Percentiles rank a stretch among this genome's conserved stretches.
phyloP scores from a whole-genome alignment of 139 green algal genomes.

The Penium margaritaceum region DNA sequence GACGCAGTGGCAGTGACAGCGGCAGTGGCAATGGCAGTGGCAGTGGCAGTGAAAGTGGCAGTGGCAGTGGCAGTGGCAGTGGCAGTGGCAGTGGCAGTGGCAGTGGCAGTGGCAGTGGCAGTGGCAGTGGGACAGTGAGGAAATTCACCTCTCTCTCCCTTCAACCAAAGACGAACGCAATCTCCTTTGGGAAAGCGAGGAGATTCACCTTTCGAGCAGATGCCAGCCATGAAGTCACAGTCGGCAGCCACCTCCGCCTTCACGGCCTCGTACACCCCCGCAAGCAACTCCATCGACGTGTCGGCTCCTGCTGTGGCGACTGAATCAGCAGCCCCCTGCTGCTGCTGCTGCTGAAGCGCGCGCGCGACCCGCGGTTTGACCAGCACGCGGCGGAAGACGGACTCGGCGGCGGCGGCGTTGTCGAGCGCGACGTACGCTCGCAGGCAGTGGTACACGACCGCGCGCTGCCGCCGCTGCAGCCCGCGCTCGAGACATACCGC shows the following conservation, averaged over 20 bases:
- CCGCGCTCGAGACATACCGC: slow-evolving; percentile 26
- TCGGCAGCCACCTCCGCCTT: neutral
- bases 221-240: neutral
- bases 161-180: too few relatives aligned
- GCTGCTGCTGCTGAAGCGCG: neutral
- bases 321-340: neutral
- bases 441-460: slow-evolving; percentile 62
- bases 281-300: too few relatives aligned
- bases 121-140: too few relatives aligned
- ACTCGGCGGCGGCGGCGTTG: slow-evolving; percentile 54
- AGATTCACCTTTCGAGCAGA: too few relatives aligned
- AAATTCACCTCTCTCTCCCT: too few relatives aligned
- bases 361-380: slow-evolving; percentile 60
- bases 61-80: too few relatives aligned
- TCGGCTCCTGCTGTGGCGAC: neutral
- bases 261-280: slow-evolving; percentile 2
- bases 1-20: too few relatives aligned
- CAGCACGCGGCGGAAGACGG: slow-evolving; percentile 55
- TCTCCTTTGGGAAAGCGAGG: too few relatives aligned
- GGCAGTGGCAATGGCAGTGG: too few relatives aligned
- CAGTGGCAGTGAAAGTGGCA: too few relatives aligned
- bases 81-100: too few relatives aligned
- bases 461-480: slow-evolving; percentile 36
- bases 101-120: too few relatives aligned
- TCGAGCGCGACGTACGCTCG: slow-evolving; percentile 71